Conservation (phyloP, 371 early-diverging fungal species). For the Capillidium rhysosporum region DNA sequence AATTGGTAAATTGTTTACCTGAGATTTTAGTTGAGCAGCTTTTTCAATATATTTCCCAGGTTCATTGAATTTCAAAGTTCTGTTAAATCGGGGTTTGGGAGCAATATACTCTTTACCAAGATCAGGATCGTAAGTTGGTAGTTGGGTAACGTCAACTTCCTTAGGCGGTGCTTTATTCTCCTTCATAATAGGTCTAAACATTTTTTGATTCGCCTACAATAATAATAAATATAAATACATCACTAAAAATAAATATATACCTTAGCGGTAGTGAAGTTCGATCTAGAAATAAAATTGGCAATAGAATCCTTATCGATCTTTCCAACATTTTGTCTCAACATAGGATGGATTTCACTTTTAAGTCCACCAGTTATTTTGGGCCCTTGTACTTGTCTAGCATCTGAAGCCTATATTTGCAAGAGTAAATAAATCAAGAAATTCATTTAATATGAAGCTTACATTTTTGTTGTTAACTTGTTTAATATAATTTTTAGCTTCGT, state of each 20-base stretch:
- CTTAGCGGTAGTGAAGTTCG: slow-evolving; percentile 24
- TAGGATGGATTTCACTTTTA: neutral
- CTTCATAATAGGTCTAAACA: slow-evolving; percentile 18
- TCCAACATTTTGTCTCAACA: neutral
- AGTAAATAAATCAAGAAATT: no score
- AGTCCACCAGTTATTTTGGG: slow-evolving; percentile 4
- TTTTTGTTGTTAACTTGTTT: neutral
- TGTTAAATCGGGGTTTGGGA: slow-evolving; percentile 24
- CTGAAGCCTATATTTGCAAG: neutral
- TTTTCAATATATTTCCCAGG: slow-evolving; percentile 62
- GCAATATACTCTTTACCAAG: slow-evolving; percentile 23
- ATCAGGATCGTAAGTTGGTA: slow-evolving; percentile 69
- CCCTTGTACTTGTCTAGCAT: neutral
- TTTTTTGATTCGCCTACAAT: slow-evolving; percentile 19
- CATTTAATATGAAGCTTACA: neutral
- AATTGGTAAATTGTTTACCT: neutral
- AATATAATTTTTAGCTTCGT: neutral
- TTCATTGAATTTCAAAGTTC: slow-evolving; percentile 52
- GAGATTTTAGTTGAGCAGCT: slow-evolving; percentile 56
- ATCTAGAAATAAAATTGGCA: slow-evolving; percentile 18
- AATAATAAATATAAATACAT: no score
- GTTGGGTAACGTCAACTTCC: slow-evolving; percentile 36
- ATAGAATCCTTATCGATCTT: neutral
- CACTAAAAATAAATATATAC: slow-evolving; percentile 11
- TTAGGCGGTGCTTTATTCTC: slow-evolving; percentile 17